A percentile compares a stretch with the other conserved stretches of the same genome.
Conservation (phyloP, 345 rosid species). For the Brassica nigra region DNA sequence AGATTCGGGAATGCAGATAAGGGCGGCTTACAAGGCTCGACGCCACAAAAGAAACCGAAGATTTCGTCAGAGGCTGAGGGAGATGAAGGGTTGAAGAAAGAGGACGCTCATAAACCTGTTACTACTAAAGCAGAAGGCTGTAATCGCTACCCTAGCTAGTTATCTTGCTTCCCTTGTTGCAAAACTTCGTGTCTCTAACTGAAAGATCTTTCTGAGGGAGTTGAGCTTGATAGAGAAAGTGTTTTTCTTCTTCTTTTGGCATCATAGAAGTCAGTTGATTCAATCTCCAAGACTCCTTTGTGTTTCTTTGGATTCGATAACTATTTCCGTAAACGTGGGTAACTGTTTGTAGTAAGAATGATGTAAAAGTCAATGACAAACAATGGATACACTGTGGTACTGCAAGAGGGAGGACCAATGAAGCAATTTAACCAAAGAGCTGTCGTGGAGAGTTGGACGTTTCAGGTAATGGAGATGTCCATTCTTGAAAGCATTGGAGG, state of each 20-base stretch:
- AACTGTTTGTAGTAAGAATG: too few relatives aligned
- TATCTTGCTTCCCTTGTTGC: slow-evolving; percentile 66
- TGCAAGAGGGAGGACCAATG: slow-evolving; percentile 47
- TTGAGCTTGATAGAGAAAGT: background rate
- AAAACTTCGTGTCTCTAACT: slow-evolving; percentile 23
- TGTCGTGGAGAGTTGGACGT: slow-evolving; percentile 25
- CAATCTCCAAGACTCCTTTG: too few relatives aligned
- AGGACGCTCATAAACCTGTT: background rate
- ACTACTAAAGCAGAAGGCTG: slow-evolving; percentile 31
- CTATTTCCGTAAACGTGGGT: too few relatives aligned
- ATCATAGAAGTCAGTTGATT: too few relatives aligned
- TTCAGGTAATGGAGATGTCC: slow-evolving; percentile 47
- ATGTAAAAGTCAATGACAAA: too few relatives aligned
- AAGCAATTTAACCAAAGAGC: slow-evolving; percentile 50
- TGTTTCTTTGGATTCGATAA: too few relatives aligned
- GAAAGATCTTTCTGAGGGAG: background rate
- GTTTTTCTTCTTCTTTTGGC: too few relatives aligned
- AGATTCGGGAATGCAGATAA: slow-evolving; percentile 45
- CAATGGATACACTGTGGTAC: background rate
- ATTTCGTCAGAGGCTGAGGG: slow-evolving; percentile 10
- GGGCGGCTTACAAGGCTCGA: slow-evolving; percentile 24
- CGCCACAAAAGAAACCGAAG: slow-evolving; percentile 28
- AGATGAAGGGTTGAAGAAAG: slow-evolving; percentile 29
- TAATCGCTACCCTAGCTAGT: slow-evolving; percentile 45
- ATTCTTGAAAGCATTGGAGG: slow-evolving; percentile 66